Evolutionary conservation across 768 basidiomycete species (phyloP).

Genomic region (Leucocoprinus birnbaumii): DNA sequence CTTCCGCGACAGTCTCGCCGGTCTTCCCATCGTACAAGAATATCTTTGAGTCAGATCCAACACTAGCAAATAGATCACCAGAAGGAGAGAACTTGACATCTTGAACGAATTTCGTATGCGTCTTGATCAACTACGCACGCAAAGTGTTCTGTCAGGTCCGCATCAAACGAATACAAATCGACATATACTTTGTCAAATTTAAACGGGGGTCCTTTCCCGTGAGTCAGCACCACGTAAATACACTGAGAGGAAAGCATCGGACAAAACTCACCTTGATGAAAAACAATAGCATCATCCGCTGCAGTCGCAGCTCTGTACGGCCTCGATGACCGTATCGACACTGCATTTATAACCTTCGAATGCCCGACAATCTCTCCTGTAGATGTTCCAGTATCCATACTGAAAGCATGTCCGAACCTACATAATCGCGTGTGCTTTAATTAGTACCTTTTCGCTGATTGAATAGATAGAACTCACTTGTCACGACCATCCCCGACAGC

Average conservation of each 20-base stretch:
- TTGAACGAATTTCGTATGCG: conserved; percentile 91
- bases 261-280: conserved; percentile 64
- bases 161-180: too few species aligned
- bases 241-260: not conserved
- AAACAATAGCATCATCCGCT: conserved; percentile 79
- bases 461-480: conserved; percentile 45
- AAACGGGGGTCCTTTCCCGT: conserved; percentile 67
- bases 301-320: conserved; percentile 92
- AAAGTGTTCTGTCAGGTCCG: not conserved
- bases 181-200: conserved; percentile 75
- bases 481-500: conserved; percentile 92
- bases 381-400: conserved; percentile 80
- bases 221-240: not conserved
- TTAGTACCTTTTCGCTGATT: too few species aligned
- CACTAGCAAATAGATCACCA: conserved; percentile 83
- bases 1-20: conserved; percentile 72
- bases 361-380: conserved; percentile 90
- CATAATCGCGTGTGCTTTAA: too few species aligned
- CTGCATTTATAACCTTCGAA: conserved; percentile 86
- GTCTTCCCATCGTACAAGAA: conserved; percentile 91
- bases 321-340: conserved; percentile 82
- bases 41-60: conserved; percentile 83
- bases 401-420: conserved; percentile 82
- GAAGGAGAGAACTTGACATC: conserved; percentile 82
- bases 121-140: conserved; percentile 64